Evolutionary conservation across 225 moss, liverwort and hornwort genomes (phyloP).

Genomic region (Pseudoscleropodium purum): DNA sequence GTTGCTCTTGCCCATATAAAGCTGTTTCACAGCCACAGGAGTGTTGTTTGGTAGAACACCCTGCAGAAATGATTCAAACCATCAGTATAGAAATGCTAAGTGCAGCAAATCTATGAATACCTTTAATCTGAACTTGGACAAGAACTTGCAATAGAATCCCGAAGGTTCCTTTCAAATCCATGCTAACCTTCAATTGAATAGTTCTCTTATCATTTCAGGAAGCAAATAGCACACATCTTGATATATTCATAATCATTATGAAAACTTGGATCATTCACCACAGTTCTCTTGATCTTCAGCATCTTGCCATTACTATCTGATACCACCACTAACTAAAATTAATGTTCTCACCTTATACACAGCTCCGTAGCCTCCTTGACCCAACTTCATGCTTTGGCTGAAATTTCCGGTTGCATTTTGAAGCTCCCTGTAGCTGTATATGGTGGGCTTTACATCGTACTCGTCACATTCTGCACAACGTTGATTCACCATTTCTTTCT

Average conservation of each 20-base stretch:
- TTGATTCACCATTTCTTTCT: neutral
- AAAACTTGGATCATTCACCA: neutral
- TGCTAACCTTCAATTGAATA: neutral
- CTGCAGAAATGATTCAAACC: neutral
- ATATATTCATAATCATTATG: neutral
- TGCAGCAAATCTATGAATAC: neutral
- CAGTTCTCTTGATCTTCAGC: neutral
- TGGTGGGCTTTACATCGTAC: conserved; percentile 1
- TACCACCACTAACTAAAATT: neutral
- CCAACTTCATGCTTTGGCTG: conserved; percentile 12
- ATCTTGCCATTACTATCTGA: neutral
- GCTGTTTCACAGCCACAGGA: conserved; percentile 17
- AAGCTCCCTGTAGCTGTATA: conserved; percentile 12
- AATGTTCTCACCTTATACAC: conserved; percentile 11
- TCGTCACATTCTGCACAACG: conserved; percentile 14
- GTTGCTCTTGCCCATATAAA: neutral
- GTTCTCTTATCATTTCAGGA: neutral
- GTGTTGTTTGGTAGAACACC: neutral
- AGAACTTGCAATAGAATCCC: neutral
- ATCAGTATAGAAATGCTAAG: neutral
- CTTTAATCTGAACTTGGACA: neutral
- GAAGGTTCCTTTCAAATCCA: neutral
- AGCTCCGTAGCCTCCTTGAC: conserved; percentile 24
- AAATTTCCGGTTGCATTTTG: conserved; percentile 12
- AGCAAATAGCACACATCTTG: neutral